Evolutionary conservation across 2,329 filamentous ascomycete species (phyloP).

Genomic region (Fusarium zealandicum): DNA sequence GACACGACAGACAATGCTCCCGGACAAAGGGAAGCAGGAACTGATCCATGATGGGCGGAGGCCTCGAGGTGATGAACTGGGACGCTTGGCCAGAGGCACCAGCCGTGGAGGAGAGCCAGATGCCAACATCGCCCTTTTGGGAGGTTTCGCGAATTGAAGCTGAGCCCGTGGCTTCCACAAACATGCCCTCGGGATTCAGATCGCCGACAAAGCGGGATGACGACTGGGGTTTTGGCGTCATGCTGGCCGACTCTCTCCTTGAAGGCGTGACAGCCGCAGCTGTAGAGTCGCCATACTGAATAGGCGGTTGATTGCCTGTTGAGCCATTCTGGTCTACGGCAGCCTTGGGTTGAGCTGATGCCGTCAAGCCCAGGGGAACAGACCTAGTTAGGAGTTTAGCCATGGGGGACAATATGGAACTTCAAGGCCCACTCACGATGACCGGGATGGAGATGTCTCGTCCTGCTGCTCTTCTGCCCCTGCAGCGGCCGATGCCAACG

Average conservation of each 20-base stretch:
- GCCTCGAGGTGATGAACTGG: slow-evolving; percentile 49
- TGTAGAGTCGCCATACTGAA: slow-evolving; percentile 23
- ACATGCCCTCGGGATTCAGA: slow-evolving; percentile 66
- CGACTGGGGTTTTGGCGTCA: slow-evolving; percentile 36
- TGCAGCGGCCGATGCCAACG: slow-evolving; percentile 7
- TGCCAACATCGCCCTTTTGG: slow-evolving; percentile 61
- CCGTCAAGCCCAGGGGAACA: slow-evolving; percentile 5
- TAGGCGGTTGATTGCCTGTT: slow-evolving; percentile 2
- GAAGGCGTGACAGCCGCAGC: slow-evolving; percentile 7
- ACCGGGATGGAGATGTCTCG: slow-evolving; percentile 42
- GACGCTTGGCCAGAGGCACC: slow-evolving; percentile 40
- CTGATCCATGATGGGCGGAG: slow-evolving; percentile 50
- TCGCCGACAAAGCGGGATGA: slow-evolving; percentile 64
- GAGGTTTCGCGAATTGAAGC: slow-evolving; percentile 47
- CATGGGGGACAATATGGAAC: not conserved
- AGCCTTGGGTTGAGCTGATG: slow-evolving; percentile 11
- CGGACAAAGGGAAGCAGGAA: slow-evolving; percentile 53
- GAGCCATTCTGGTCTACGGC: slow-evolving; percentile 15
- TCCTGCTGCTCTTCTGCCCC: slow-evolving; percentile 37
- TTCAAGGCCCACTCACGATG: slow-evolving; percentile 39
- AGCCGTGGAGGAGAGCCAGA: slow-evolving; percentile 56
- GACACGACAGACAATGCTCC: slow-evolving; percentile 55
- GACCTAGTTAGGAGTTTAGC: slow-evolving; percentile 23
- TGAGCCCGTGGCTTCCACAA: slow-evolving; percentile 60
- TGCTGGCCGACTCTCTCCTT: slow-evolving; percentile 24